Evolutionary conservation across 2,329 filamentous ascomycete species (phyloP).

Genomic region (Fusarium praegraminearum): DNA sequence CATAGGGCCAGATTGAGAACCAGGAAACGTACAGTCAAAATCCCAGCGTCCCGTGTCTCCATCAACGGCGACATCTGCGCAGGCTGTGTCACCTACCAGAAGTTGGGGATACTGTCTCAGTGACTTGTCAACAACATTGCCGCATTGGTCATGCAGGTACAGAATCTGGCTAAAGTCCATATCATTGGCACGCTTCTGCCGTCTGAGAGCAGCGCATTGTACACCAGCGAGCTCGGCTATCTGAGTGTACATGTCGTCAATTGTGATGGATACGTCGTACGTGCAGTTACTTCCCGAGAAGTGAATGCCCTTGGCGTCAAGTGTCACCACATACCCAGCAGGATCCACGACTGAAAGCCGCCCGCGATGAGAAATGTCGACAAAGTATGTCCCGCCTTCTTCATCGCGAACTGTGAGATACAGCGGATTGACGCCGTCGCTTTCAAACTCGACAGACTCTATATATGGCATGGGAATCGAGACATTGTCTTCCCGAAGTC

Average conservation of each 20-base stretch:
- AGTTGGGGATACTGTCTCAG: slow-evolving; percentile 50
- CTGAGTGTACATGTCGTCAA: slow-evolving; percentile 52
- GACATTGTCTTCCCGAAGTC: slow-evolving; percentile 47
- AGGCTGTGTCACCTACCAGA: slow-evolving; percentile 50
- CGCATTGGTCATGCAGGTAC: slow-evolving; percentile 54
- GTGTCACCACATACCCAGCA: slow-evolving; percentile 49
- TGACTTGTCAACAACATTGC: slow-evolving; percentile 44
- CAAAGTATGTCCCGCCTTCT: slow-evolving; percentile 44
- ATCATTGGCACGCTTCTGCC: slow-evolving; percentile 43
- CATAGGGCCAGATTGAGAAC: slow-evolving; percentile 46
- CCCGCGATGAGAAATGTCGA: slow-evolving; percentile 53
- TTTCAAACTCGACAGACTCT: slow-evolving; percentile 53
- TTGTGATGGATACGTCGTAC: slow-evolving; percentile 50
- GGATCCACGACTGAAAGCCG: slow-evolving; percentile 51
- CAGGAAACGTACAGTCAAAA: slow-evolving; percentile 55
- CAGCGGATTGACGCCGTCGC: slow-evolving; percentile 49
- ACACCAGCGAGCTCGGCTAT: slow-evolving; percentile 49
- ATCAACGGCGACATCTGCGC: slow-evolving; percentile 47
- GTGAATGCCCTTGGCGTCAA: slow-evolving; percentile 52
- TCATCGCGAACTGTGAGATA: slow-evolving; percentile 52
- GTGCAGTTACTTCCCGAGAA: slow-evolving; percentile 52
- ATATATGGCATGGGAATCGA: slow-evolving; percentile 54
- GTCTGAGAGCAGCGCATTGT: slow-evolving; percentile 46
- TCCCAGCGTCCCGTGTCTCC: slow-evolving; percentile 49
- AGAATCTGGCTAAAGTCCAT: slow-evolving; percentile 51